Evolutionary conservation across 768 basidiomycete genomes (phyloP), one percentile per base, ranked within the genome.

Genomic region (Pisolithus orientalis): DNA sequence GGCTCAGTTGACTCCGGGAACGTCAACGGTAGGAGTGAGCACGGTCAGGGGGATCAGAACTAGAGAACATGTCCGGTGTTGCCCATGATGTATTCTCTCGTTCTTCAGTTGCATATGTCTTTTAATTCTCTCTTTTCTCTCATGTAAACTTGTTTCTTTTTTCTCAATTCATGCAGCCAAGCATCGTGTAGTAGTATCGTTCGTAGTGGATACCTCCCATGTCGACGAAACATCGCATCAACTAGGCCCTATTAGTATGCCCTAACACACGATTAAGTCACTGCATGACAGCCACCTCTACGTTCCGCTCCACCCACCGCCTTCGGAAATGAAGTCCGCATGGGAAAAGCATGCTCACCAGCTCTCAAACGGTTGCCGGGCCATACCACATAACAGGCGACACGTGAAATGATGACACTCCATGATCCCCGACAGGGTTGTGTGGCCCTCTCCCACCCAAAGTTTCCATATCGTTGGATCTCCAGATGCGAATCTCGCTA

Each of bases 381-480:
- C 9, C 6, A 10, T 10, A 32, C 31, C 10, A 31, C 10, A 31
- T 31, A 31, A 31, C 11, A 34, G 34, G 11, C 34, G 11, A 34
- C 34, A 34, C 34, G 34, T 13, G 34, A 34, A 13, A 34, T 34
- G 34, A 34, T 34, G 34, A 34, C 34, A 34, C 11, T 14, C 13
- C 34, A 21, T 13, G 10, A 32, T 32, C 31, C 31, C 31, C 31
- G 31, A 10, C 31, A 32, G 21, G n/a, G n/a, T 42, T 42, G 40
- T 13, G 24, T 9, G 24, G 40, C 40, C 10, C 9, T 56, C 25
- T 38, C 58, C 64, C 65, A 56, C 57, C n/a, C 40, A 17, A 9
- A 17, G 24, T 21, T 56, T 50, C 60, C 65, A 52, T 51, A 67
- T 63, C 63, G 44, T 8, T 64, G 60, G 62, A 64, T 64, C 52